A percentile compares a stretch with the other conserved stretches of the same genome.
Conservation (phyloP, 1,284 basidiomycete species). For the Microbotryum intermedium region DNA sequence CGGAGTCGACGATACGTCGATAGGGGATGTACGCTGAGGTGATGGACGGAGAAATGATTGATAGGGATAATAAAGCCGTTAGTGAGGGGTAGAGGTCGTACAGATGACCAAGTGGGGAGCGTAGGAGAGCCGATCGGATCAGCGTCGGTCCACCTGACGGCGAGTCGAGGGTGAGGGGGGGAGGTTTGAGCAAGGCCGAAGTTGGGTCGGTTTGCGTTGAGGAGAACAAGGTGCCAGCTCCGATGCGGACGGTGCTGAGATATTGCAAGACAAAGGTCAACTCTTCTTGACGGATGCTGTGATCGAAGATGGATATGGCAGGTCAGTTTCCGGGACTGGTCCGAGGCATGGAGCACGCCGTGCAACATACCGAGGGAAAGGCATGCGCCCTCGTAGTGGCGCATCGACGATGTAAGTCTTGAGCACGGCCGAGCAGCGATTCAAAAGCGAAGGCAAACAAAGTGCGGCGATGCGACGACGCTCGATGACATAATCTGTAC, state of each 20-base stretch:
- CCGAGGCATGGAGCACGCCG: too few species aligned
- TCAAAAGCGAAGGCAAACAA: constrained; percentile 59
- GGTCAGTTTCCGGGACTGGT: constrained; percentile 9
- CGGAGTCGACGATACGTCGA: not conserved
- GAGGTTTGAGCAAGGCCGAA: not conserved
- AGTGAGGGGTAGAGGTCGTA: constrained; percentile 74
- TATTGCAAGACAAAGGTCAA: constrained; percentile 72
- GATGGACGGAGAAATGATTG: constrained; percentile 1
- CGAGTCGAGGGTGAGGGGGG: constrained; percentile 41
- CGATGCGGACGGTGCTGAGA: constrained; percentile 58
- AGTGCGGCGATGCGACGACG: constrained; percentile 61
- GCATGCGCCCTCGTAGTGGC: constrained; percentile 66
- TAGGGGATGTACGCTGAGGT: constrained; percentile 8
- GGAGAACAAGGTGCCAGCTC: constrained; percentile 65
- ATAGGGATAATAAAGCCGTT: constrained; percentile 51
- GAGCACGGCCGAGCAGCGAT: constrained; percentile 60
- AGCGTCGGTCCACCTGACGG: constrained; percentile 33
- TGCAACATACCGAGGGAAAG: constrained; percentile 63
- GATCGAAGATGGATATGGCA: not conserved
- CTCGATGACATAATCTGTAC: constrained; percentile 43
- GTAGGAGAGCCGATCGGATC: constrained; percentile 57
- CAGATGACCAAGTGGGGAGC: constrained; percentile 66
- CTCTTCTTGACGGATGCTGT: constrained; percentile 78
- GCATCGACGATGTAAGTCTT: constrained; percentile 72
- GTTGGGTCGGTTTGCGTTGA: constrained; percentile 50